Conservation (phyloP, 345 rosid species). For the Chamaenerion angustifolium region DNA sequence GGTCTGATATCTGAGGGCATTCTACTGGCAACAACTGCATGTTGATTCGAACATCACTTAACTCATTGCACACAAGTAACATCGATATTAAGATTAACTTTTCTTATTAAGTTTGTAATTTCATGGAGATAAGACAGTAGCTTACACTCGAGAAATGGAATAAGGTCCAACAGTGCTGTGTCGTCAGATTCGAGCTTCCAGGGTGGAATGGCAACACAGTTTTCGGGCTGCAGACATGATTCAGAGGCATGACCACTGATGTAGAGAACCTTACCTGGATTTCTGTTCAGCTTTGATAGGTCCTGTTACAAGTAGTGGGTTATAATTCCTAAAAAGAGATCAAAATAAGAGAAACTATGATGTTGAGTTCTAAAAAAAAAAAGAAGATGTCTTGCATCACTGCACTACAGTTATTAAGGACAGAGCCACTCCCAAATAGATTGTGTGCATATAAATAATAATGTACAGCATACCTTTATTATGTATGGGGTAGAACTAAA, state of each 20-base stretch:
- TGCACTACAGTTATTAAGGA: no score
- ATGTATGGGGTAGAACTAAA: no score
- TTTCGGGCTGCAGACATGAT: conserved; percentile 81
- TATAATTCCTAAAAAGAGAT: background rate
- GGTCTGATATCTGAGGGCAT: conserved; percentile 74
- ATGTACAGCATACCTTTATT: no score
- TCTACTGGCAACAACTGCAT: conserved; percentile 64
- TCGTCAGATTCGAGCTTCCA: conserved; percentile 70
- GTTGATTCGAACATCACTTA: no score
- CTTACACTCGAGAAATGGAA: conserved; percentile 97
- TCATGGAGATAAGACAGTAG: background rate
- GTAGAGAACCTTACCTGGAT: conserved; percentile 65
- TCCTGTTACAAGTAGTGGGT: conserved; percentile 42
- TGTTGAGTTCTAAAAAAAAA: background rate
- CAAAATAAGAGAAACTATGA: background rate
- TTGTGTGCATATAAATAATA: no score
- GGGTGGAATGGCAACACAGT: conserved; percentile 64
- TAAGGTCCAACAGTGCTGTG: conserved; percentile 81
- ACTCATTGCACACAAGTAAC: no score
- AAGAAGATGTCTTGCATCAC: background rate
- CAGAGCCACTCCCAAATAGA: no score
- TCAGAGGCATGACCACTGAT: conserved; percentile 79
- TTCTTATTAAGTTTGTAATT: background rate
- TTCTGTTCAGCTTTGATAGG: conserved; percentile 91
- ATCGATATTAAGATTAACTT: background rate